Percentiles rank a stretch among this genome's conserved stretches.
Evolutionary conservation across 2,329 filamentous ascomycete genomes (phyloP).

Genomic region (Pseudonectria buxi): DNA sequence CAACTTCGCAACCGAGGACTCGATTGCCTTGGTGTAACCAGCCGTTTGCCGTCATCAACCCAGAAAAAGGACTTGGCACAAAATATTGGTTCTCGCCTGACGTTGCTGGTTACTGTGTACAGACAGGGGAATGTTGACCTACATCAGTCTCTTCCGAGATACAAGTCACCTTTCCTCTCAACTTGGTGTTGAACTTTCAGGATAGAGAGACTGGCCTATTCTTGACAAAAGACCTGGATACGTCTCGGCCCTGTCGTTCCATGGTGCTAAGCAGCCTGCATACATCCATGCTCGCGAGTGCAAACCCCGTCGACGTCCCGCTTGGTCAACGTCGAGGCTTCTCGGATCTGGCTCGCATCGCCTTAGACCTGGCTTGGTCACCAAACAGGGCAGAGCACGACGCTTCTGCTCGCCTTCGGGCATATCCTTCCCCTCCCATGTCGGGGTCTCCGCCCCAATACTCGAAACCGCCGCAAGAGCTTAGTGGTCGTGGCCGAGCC

Average conservation of each 20-base stretch:
- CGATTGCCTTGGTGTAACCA: not conserved
- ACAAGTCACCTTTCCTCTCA: too few relatives aligned
- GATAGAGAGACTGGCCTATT: too few relatives aligned
- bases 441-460: constrained; percentile 60
- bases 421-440: constrained; percentile 69
- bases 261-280: too few relatives aligned
- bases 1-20: constrained; percentile 8
- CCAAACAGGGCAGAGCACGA: constrained; percentile 44
- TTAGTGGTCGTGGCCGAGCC: constrained; percentile 45
- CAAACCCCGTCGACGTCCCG: constrained; percentile 37
- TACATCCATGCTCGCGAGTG: constrained; percentile 48
- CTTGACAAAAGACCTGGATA: too few relatives aligned
- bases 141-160: too few relatives aligned
- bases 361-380: constrained; percentile 38
- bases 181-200: too few relatives aligned
- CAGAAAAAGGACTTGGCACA: not conserved
- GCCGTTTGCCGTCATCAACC: too few relatives aligned
- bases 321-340: constrained; percentile 54
- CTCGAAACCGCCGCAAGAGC: constrained; percentile 52
- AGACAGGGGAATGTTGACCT: too few relatives aligned
- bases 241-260: too few relatives aligned
- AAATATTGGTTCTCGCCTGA: too few relatives aligned
- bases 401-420: constrained; percentile 50
- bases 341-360: constrained; percentile 48
- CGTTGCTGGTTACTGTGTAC: too few relatives aligned